A percentile compares a stretch with the other conserved stretches of the same genome.
phyloP scores from a whole-genome alignment of 2,329 filamentous ascomycete genomes.

The Tolypocladium capitatum region DNA sequence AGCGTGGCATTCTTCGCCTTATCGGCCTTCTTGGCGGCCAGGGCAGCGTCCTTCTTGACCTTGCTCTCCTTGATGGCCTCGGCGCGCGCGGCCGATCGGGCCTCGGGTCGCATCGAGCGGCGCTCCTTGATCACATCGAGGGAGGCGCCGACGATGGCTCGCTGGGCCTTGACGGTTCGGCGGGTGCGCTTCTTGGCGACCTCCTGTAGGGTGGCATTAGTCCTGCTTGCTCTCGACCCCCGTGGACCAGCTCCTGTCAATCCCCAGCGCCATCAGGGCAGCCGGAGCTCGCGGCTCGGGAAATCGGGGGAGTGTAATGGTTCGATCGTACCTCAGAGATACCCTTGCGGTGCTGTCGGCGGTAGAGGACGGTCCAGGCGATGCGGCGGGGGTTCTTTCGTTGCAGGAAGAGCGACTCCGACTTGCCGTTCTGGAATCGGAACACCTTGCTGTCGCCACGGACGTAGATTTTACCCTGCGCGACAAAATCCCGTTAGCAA shows the following conservation, averaged over 20 bases:
- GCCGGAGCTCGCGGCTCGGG: background rate
- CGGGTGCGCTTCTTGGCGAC: conserved; percentile 99
- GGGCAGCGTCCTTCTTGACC: conserved; percentile 87
- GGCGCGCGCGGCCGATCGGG: conserved; percentile 77
- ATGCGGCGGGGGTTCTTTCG: conserved; percentile 99
- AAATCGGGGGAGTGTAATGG: background rate
- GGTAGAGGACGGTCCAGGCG: conserved; percentile 95
- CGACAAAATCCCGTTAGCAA: conserved; percentile 14
- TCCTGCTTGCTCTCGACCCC: conserved; percentile 7
- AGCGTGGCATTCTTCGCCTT: conserved; percentile 85
- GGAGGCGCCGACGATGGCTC: conserved; percentile 96
- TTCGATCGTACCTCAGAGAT: conserved; percentile 84
- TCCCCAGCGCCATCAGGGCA: background rate
- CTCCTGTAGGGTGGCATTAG: conserved; percentile 57
- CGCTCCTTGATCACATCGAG: conserved; percentile 99
- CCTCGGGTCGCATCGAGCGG: conserved; percentile 87
- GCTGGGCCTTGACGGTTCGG: conserved; percentile 96
- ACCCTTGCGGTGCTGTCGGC: conserved; percentile 99
- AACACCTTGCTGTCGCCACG: conserved; percentile 99
- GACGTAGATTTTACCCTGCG: conserved; percentile 97
- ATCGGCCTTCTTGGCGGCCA: conserved; percentile 94
- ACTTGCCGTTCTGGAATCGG: conserved; percentile 99
- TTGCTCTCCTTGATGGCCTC: conserved; percentile 94
- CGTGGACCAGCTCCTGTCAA: background rate
- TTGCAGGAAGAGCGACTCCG: conserved; percentile 98